Conservation (phyloP, 1,284 basidiomycete species). For the Sanguinoderma infundibulare region DNA sequence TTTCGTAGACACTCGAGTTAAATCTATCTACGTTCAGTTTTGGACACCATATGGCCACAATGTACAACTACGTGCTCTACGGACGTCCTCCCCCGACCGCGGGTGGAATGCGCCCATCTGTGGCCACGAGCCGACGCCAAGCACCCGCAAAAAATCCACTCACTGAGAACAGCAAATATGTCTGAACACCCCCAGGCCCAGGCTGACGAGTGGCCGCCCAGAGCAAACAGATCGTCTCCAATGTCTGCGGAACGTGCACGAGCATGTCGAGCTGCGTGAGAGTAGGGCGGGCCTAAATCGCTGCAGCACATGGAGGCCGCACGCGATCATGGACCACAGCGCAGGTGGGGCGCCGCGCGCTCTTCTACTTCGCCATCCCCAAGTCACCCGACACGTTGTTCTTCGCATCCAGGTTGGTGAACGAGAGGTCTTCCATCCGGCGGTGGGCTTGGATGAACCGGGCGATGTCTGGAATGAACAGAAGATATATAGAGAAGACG, state of each 20-base stretch:
- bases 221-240: slow-evolving; percentile 2
- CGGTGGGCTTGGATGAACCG: neutral
- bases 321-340: slow-evolving; percentile 2
- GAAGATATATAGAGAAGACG: neutral
- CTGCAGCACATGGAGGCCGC: neutral
- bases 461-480: neutral
- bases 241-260: slow-evolving; percentile 3
- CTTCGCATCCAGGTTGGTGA: neutral
- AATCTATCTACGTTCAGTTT: no score
- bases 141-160: no score
- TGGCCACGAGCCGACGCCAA: no score
- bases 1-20: no score
- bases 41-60: no score
- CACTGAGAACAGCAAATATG: no score
- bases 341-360: neutral
- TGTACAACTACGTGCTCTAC: no score
- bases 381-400: no score
- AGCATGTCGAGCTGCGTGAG: slow-evolving; percentile 12
- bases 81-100: no score
- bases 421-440: neutral
- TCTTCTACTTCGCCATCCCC: neutral
- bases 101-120: no score
- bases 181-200: slow-evolving; percentile 12
- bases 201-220: slow-evolving; percentile 8
- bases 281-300: neutral